phyloP scores from a whole-genome alignment of 176 grass and related monocot species.

The Juncus effusus region DNA sequence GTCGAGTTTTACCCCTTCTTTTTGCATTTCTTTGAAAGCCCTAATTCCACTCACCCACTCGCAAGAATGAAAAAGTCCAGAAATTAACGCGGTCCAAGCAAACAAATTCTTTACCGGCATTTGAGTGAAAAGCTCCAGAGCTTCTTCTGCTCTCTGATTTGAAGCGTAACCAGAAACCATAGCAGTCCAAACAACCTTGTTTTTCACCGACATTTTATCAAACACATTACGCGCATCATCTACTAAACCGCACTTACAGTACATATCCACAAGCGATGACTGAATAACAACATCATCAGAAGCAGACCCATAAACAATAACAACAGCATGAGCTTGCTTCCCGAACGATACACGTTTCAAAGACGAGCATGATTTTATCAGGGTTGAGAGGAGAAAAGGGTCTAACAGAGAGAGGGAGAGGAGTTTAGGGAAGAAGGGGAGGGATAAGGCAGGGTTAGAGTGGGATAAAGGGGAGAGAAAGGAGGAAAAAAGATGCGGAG shows the following conservation, averaged over 20 bases:
- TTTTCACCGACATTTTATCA: conserved; percentile 49
- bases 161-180: conserved; percentile 66
- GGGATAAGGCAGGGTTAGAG: conserved; percentile 34
- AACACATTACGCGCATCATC: conserved; percentile 71
- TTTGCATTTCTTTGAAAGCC: conserved; percentile 68
- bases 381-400: conserved; percentile 60
- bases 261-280: conserved; percentile 84
- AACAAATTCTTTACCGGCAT: conserved; percentile 61
- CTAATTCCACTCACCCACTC: conserved; percentile 35
- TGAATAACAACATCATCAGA: conserved; percentile 49
- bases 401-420: conserved; percentile 45
- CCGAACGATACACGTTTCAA: conserved; percentile 48
- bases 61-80: conserved; percentile 53
- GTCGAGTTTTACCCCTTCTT: conserved; percentile 48
- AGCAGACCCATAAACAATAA: conserved; percentile 32
- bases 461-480: conserved; percentile 56
- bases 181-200: conserved; percentile 61
- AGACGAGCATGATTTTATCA: conserved; percentile 38
- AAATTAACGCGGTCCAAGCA: conserved; percentile 77
- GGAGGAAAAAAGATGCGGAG: conserved; percentile 60
- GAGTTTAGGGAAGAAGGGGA: conserved; percentile 52
- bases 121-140: conserved; percentile 47
- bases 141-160: conserved; percentile 32
- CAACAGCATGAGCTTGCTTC: conserved; percentile 62
- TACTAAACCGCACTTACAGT: conserved; percentile 51